These are phyloP conservation scores for Podospora conica DNA, from an alignment of 495 filamentous ascomycete species.

Conservation along the genomic window DNA sequence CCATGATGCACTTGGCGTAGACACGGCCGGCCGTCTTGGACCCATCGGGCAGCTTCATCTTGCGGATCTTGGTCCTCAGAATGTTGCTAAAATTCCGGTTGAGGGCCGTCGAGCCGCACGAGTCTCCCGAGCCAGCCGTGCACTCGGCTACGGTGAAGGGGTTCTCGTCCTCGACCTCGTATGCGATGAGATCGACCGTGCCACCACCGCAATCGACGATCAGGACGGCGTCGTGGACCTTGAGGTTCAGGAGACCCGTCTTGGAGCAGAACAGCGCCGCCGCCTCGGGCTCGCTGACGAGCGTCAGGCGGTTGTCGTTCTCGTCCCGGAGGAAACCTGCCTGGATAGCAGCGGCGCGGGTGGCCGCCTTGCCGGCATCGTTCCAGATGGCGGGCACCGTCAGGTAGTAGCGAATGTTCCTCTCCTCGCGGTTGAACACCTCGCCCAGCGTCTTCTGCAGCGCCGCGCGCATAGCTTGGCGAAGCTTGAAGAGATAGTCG, in stretches of 20 bases:
- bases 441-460: conserved; percentile 72
- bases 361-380: conserved; percentile 68
- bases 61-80: conserved; percentile 65
- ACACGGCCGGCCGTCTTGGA: conserved; percentile 69
- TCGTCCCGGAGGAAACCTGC: conserved; percentile 68
- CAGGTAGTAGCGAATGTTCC: conserved; percentile 67
- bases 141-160: conserved; percentile 70
- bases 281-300: conserved; percentile 67
- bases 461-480: conserved; percentile 66
- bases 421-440: conserved; percentile 69
- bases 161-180: conserved; percentile 70
- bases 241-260: conserved; percentile 66
- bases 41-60: conserved; percentile 72
- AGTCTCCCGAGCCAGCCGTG: conserved; percentile 69
- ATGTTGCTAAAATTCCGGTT: conserved; percentile 75
- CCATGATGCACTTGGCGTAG: conserved; percentile 76
- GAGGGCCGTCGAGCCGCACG: conserved; percentile 66
- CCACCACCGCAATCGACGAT: conserved; percentile 73
- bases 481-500: conserved; percentile 70
- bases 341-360: conserved; percentile 65
- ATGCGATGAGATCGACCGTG: conserved; percentile 70
- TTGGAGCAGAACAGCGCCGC: conserved; percentile 70
- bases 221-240: conserved; percentile 65
- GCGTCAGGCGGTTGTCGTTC: conserved; percentile 66
- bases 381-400: conserved; percentile 75